Conservation (phyloP, 2,329 filamentous ascomycete genomes). For the Elsinoe fawcettii region DNA sequence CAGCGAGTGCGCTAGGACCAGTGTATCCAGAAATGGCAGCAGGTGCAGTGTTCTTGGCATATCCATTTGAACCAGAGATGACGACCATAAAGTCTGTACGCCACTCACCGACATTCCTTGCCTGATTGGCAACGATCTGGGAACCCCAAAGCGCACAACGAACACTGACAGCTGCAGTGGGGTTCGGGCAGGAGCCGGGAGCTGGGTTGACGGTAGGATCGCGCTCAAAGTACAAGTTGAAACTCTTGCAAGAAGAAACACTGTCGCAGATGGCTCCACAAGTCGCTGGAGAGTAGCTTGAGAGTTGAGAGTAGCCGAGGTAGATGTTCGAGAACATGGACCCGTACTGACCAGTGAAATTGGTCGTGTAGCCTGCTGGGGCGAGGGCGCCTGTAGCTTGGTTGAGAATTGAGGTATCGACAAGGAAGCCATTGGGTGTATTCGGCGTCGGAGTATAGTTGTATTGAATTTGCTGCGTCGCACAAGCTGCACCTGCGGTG, state of each 20-base stretch:
- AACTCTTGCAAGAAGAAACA: slow-evolving; percentile 9
- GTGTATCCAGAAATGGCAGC: slow-evolving; percentile 15
- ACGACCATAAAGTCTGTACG: slow-evolving; percentile 26
- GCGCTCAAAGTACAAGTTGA: slow-evolving; percentile 20
- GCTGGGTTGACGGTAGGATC: slow-evolving; percentile 17
- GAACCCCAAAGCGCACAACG: slow-evolving; percentile 17
- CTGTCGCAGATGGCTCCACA: slow-evolving; percentile 16
- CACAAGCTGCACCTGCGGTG: background rate
- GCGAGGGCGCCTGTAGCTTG: slow-evolving; percentile 14
- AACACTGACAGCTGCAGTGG: slow-evolving; percentile 2
- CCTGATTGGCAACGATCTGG: slow-evolving; percentile 16
- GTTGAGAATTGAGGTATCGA: slow-evolving; percentile 14
- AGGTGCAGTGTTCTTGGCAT: slow-evolving; percentile 16
- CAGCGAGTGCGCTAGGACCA: slow-evolving; percentile 17
- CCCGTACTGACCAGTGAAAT: slow-evolving; percentile 15
- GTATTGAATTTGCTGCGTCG: slow-evolving; percentile 9
- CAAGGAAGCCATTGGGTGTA: slow-evolving; percentile 17
- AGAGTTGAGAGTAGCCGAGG: slow-evolving; percentile 15
- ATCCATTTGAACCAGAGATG: slow-evolving; percentile 21
- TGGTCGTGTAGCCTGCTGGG: slow-evolving; percentile 18
- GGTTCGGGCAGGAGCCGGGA: background rate
- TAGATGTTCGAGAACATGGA: slow-evolving; percentile 17
- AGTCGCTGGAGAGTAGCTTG: background rate
- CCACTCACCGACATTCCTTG: slow-evolving; percentile 25
- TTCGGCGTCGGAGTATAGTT: slow-evolving; percentile 14